A percentile compares a stretch with the other conserved stretches of the same genome.
Conservation (phyloP, 1,284 basidiomycete genomes). For the Microbotryum silenes-acaulis region DNA sequence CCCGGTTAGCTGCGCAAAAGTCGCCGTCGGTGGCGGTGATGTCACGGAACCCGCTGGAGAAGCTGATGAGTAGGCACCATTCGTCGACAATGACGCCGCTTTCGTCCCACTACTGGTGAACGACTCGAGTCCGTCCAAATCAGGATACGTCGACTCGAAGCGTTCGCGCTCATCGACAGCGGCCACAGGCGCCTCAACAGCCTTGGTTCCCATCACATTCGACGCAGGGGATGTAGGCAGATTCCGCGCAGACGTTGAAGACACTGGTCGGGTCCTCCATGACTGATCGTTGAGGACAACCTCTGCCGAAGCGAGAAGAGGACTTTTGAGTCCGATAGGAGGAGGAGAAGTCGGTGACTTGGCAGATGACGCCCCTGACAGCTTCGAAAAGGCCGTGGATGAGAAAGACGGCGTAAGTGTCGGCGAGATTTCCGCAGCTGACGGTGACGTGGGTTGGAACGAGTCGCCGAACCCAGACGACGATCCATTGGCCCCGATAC, state of each 20-base stretch:
- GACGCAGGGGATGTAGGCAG: no score
- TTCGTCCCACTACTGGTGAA: no score
- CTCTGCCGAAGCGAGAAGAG: no score
- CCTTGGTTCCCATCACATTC: neutral
- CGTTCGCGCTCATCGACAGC: conserved; percentile 12
- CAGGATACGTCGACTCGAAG: conserved; percentile 25
- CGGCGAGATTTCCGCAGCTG: neutral
- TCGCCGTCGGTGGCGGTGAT: neutral
- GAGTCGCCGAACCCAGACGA: conserved; percentile 18
- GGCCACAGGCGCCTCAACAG: neutral
- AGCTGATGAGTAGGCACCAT: neutral
- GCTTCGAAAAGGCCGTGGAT: neutral
- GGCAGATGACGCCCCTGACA: neutral
- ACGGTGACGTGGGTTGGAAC: conserved; percentile 3
- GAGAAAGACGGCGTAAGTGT: no score
- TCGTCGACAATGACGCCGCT: neutral
- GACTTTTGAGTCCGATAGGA: neutral
- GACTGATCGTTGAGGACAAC: no score
- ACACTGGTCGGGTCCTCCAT: no score
- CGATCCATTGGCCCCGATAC: no score
- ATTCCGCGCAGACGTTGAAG: no score
- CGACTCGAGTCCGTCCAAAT: conserved; percentile 2
- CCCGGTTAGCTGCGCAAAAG: neutral
- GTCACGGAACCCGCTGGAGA: neutral
- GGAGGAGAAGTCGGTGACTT: neutral